A percentile compares a stretch with the other conserved stretches of the same genome.
These are phyloP conservation scores for Spongospora subterranea DNA, from an alignment of 208 protist species.

Conservation along the genomic window DNA sequence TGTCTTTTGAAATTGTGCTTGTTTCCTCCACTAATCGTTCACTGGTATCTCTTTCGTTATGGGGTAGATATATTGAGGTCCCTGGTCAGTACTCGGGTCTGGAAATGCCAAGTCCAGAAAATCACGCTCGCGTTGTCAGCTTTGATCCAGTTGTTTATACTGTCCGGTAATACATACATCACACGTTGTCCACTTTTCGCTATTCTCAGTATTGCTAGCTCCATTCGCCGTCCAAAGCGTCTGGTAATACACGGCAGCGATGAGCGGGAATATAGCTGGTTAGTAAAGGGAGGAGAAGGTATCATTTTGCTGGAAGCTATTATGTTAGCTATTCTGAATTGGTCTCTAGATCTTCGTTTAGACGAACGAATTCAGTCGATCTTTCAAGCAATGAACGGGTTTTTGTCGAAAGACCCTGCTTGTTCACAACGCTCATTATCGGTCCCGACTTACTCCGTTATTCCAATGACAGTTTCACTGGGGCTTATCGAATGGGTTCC, in stretches of 20 bases:
- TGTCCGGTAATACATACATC: neutral
- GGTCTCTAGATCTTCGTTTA: neutral
- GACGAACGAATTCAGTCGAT: slow-evolving; percentile 49
- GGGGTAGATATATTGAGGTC: neutral
- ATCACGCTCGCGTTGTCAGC: neutral
- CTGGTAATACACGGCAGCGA: slow-evolving; percentile 27
- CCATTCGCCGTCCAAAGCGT: neutral
- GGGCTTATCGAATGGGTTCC: slow-evolving; percentile 41
- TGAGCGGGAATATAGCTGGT: slow-evolving; percentile 21
- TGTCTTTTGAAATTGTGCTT: neutral
- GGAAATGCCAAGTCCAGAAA: neutral
- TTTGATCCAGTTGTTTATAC: slow-evolving; percentile 1
- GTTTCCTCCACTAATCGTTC: neutral
- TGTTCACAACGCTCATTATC: neutral
- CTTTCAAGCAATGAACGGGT: neutral
- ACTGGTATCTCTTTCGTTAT: neutral
- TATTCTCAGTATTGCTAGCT: neutral
- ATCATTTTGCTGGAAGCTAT: neutral
- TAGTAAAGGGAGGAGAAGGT: slow-evolving; percentile 21
- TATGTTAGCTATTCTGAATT: neutral
- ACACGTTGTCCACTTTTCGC: neutral
- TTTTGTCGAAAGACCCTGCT: neutral
- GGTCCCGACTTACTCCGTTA: slow-evolving; percentile 8
- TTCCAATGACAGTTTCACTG: slow-evolving; percentile 4
- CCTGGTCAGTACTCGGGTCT: neutral